phyloP scores from a whole-genome alignment of 2,329 filamentous ascomycete genomes.

The Fusarium compactum region DNA sequence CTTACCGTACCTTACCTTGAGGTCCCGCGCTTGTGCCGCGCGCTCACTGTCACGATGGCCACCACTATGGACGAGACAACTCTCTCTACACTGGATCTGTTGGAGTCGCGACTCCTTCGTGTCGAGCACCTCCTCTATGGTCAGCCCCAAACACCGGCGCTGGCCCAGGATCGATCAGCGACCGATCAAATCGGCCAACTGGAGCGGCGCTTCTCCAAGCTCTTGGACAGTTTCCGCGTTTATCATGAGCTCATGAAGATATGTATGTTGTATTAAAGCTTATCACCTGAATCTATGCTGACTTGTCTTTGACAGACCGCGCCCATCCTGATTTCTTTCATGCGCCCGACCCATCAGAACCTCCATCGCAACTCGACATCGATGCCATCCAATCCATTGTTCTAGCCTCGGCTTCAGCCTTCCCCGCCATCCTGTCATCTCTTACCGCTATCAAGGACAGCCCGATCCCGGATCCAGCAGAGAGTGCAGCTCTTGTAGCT shows the following conservation, averaged over 20 bases:
- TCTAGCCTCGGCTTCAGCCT: slow-evolving; percentile 67
- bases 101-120: slow-evolving; percentile 69
- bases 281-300: not conserved
- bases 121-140: slow-evolving; percentile 71
- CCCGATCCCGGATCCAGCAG: slow-evolving; percentile 66
- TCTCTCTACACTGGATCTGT: slow-evolving; percentile 66
- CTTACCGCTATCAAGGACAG: slow-evolving; percentile 69
- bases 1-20: slow-evolving; percentile 25
- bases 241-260: slow-evolving; percentile 71
- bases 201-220: slow-evolving; percentile 64
- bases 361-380: slow-evolving; percentile 64
- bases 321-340: slow-evolving; percentile 68
- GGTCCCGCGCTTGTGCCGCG: slow-evolving; percentile 30
- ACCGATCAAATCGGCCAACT: slow-evolving; percentile 62
- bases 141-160: slow-evolving; percentile 50
- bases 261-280: slow-evolving; percentile 58
- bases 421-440: slow-evolving; percentile 67
- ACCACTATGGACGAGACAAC: slow-evolving; percentile 64
- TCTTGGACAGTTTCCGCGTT: slow-evolving; percentile 65
- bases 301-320: slow-evolving; percentile 57
- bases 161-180: slow-evolving; percentile 56
- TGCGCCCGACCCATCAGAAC: slow-evolving; percentile 57
- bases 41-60: slow-evolving; percentile 48
- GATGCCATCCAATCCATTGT: slow-evolving; percentile 67
- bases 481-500: slow-evolving; percentile 67